These are phyloP conservation scores for Gardenia jasminoides DNA, from an alignment of 257 asterid genomes.

Conservation along the genomic window DNA sequence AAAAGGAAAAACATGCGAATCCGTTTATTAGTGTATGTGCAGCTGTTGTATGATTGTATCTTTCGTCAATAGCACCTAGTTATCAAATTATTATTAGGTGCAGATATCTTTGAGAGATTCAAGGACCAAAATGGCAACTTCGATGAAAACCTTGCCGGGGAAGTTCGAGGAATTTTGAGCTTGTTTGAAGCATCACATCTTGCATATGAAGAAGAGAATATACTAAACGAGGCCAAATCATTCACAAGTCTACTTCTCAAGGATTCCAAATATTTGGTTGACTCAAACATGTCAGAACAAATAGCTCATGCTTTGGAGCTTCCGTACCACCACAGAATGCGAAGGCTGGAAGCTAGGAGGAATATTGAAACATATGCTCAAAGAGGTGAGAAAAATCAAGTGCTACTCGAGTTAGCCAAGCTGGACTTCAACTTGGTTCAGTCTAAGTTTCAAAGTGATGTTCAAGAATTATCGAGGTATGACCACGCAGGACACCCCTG, in stretches of 20 bases:
- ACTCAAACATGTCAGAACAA: constrained; percentile 5
- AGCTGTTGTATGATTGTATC: no score
- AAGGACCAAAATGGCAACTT: constrained; percentile 17
- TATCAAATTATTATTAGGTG: neutral
- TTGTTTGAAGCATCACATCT: constrained; percentile 31
- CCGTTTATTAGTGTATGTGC: neutral
- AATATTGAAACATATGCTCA: constrained; percentile 11
- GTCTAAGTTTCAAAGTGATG: constrained; percentile 19
- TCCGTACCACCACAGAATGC: constrained; percentile 12
- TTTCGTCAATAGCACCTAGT: neutral
- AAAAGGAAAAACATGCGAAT: no score
- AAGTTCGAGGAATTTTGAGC: constrained; percentile 23
- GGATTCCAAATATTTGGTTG: neutral
- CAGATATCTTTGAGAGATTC: constrained; percentile 21
- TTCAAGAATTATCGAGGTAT: constrained; percentile 34
- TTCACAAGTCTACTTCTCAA: constrained; percentile 18
- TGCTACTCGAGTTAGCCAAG: constrained; percentile 7
- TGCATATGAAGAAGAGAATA: constrained; percentile 5
- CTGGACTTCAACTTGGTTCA: constrained; percentile 31
- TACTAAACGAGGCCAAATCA: constrained; percentile 21
- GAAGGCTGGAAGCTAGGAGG: constrained; percentile 23
- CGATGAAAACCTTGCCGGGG: constrained; percentile 4
- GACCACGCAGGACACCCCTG: no score
- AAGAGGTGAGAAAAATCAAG: neutral
- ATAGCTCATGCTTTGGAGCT: constrained; percentile 18